Evolutionary conservation across 2,329 filamentous ascomycete species (phyloP).

Genomic region (Plenodomus lindquistii): DNA sequence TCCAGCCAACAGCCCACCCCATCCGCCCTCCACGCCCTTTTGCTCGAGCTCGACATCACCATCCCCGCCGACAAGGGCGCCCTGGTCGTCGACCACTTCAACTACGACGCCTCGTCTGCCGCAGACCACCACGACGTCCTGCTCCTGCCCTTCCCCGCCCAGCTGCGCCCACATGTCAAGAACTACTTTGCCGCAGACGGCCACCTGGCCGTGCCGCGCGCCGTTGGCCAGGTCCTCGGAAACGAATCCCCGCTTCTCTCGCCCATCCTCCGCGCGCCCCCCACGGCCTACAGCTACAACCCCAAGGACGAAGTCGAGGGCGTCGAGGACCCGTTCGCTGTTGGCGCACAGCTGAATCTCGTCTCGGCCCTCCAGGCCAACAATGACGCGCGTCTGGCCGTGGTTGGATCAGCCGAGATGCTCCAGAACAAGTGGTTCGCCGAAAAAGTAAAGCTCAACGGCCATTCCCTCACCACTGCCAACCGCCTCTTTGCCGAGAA

Average conservation of each 20-base stretch:
- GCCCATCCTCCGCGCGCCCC: slow-evolving; percentile 79
- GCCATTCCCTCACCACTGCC: slow-evolving; percentile 65
- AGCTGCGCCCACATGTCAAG: slow-evolving; percentile 70
- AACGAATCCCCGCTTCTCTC: slow-evolving; percentile 73
- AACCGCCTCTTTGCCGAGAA: slow-evolving; percentile 87
- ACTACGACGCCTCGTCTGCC: slow-evolving; percentile 78
- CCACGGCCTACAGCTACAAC: slow-evolving; percentile 91
- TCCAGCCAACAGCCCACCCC: slow-evolving; percentile 73
- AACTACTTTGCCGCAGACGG: slow-evolving; percentile 74
- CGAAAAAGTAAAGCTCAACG: slow-evolving; percentile 65
- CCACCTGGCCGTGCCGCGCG: slow-evolving; percentile 78
- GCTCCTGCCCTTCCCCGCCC: slow-evolving; percentile 70
- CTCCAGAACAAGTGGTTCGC: slow-evolving; percentile 89
- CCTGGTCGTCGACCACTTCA: slow-evolving; percentile 92
- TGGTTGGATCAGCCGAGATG: slow-evolving; percentile 85
- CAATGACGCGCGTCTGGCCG: slow-evolving; percentile 86
- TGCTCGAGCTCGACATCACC: slow-evolving; percentile 85
- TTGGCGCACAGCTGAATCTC: slow-evolving; percentile 79
- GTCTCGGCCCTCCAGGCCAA: slow-evolving; percentile 87
- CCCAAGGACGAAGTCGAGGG: slow-evolving; percentile 77
- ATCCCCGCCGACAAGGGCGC: slow-evolving; percentile 85
- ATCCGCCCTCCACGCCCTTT: slow-evolving; percentile 73
- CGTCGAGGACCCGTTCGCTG: slow-evolving; percentile 82
- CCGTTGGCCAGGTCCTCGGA: slow-evolving; percentile 81
- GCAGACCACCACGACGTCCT: slow-evolving; percentile 87